phyloP scores from a whole-genome alignment of 768 basidiomycete species.

The Agaricus subrufescens region DNA sequence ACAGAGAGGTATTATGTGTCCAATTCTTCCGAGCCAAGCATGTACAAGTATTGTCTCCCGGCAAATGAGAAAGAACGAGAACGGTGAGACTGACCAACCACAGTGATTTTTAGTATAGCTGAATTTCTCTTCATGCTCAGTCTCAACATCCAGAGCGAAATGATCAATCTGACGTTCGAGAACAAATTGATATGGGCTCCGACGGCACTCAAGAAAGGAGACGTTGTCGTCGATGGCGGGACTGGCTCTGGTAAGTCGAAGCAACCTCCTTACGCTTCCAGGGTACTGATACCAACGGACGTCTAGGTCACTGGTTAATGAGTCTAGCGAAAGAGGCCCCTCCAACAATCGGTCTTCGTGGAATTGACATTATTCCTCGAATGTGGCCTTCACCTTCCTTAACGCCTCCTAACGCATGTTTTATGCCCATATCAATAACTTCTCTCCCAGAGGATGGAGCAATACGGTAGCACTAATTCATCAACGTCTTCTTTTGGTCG shows the following conservation, averaged over 20 bases:
- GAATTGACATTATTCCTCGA: conserved; percentile 16
- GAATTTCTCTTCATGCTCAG: not conserved
- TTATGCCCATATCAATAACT: not conserved
- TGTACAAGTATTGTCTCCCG: too few relatives aligned
- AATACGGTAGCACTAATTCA: not conserved
- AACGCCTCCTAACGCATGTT: not conserved
- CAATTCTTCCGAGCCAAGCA: too few relatives aligned
- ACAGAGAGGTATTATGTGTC: too few relatives aligned
- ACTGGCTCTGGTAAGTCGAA: conserved; percentile 7
- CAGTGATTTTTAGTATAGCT: too few relatives aligned
- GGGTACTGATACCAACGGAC: not conserved
- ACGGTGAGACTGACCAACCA: too few relatives aligned
- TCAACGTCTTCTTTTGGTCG: not conserved
- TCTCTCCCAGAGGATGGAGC: not conserved
- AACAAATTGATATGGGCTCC: conserved; percentile 9
- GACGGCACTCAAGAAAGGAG: not conserved
- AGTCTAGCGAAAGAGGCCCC: conserved; percentile 11
- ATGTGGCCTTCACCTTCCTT: conserved; percentile 13
- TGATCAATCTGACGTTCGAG: not conserved
- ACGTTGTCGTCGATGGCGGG: conserved; percentile 6
- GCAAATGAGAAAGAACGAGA: too few relatives aligned
- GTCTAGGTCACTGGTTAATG: conserved; percentile 17
- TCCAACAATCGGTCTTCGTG: conserved; percentile 10
- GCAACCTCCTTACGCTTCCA: not conserved
- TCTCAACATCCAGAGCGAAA: not conserved